These are phyloP conservation scores for Fusarium sp. DNA, from an alignment of 2,329 filamentous ascomycete genomes.

Conservation along the genomic window DNA sequence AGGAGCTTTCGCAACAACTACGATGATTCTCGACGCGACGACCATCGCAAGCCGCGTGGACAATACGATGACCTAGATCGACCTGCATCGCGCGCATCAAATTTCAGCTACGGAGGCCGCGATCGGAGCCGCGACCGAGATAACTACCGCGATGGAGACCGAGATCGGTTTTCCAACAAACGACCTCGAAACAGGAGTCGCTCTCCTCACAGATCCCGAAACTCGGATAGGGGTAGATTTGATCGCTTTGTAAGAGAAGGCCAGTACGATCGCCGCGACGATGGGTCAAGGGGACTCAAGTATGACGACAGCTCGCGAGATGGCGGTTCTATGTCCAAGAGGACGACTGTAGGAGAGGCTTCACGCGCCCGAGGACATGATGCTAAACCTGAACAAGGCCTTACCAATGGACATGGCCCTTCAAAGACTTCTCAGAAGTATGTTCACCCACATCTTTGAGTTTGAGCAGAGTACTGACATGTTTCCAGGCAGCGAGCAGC, in stretches of 20 bases:
- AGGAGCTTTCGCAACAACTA: constrained; percentile 71
- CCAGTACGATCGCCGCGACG: constrained; percentile 42
- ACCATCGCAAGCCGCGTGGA: constrained; percentile 59
- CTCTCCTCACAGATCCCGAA: constrained; percentile 58
- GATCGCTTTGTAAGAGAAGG: constrained; percentile 49
- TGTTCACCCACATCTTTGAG: neutral
- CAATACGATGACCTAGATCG: constrained; percentile 69
- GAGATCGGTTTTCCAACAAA: constrained; percentile 63
- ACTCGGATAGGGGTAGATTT: constrained; percentile 51
- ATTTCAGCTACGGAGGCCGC: constrained; percentile 61
- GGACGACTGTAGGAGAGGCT: constrained; percentile 68
- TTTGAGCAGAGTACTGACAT: constrained; percentile 15
- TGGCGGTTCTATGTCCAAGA: constrained; percentile 70
- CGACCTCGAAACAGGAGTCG: constrained; percentile 66
- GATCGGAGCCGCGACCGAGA: constrained; percentile 51
- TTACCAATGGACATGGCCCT: constrained; percentile 38
- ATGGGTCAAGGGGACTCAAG: constrained; percentile 45
- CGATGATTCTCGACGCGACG: constrained; percentile 65
- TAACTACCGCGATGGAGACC: constrained; percentile 54
- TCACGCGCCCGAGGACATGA: constrained; percentile 69
- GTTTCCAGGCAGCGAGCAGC: constrained; percentile 20
- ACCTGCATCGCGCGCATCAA: constrained; percentile 55
- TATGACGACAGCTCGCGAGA: constrained; percentile 58
- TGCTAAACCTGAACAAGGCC: constrained; percentile 74
- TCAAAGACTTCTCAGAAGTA: constrained; percentile 34